These are phyloP conservation scores for Bacidia gigantensis DNA, from an alignment of 495 filamentous ascomycete species.

Conservation along the genomic window DNA sequence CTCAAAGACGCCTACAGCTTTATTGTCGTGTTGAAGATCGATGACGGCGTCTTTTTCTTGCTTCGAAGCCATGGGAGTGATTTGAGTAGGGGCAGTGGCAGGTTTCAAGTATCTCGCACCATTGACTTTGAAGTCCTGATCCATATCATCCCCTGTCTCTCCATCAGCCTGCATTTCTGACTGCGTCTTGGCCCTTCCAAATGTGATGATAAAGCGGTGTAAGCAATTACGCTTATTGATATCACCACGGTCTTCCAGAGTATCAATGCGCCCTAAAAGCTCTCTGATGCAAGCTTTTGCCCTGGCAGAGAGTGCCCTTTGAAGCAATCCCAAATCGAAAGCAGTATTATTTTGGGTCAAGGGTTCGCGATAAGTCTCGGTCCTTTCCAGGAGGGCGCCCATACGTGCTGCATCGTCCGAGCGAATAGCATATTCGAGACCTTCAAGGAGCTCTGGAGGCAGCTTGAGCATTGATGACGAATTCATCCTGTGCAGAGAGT, in stretches of 20 bases:
- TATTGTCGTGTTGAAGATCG: conserved; percentile 53
- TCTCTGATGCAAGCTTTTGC: conserved; percentile 52
- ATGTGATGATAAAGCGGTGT: conserved; percentile 79
- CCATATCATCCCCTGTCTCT: conserved; percentile 28
- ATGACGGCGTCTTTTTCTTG: conserved; percentile 43
- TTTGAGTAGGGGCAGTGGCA: conserved; percentile 49
- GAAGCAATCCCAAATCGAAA: conserved; percentile 65
- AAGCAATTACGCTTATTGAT: conserved; percentile 89
- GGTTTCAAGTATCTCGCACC: conserved; percentile 61
- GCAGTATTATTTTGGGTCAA: conserved; percentile 38
- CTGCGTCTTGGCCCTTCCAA: conserved; percentile 56
- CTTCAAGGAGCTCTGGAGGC: conserved; percentile 49
- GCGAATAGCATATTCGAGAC: conserved; percentile 63
- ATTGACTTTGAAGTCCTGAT: conserved; percentile 38
- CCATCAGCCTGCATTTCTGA: conserved; percentile 32
- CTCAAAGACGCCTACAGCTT: conserved; percentile 57
- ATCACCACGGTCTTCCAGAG: conserved; percentile 74
- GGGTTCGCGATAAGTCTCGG: conserved; percentile 36
- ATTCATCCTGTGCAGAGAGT: conserved; percentile 55
- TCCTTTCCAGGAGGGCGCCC: conserved; percentile 41
- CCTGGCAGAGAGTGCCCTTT: conserved; percentile 64
- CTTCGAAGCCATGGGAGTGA: conserved; percentile 40
- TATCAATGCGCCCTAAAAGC: conserved; percentile 50
- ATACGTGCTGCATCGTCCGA: conserved; percentile 55
- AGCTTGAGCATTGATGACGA: conserved; percentile 59